Percentiles rank a stretch among this genome's conserved stretches.
Conservation (phyloP, 257 asterid genomes). For the Solanum infundibuliforme region DNA sequence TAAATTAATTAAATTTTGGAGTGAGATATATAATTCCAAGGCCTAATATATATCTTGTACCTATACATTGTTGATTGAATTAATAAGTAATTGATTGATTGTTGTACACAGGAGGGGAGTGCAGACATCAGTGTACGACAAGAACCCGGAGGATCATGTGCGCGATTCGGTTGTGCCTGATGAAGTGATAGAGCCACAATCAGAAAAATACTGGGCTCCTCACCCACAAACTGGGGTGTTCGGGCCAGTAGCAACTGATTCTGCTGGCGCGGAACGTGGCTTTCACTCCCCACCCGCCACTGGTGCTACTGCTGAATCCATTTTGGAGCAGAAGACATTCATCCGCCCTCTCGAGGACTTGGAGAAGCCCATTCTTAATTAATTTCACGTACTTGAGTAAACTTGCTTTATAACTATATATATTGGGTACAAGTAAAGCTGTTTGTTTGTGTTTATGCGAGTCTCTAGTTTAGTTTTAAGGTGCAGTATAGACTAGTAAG, state of each 20-base stretch:
- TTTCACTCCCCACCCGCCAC: neutral
- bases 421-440: neutral
- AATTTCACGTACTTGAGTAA: neutral
- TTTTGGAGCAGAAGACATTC: constrained; percentile 75
- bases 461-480: neutral
- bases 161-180: constrained; percentile 45
- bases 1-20: neutral
- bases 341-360: constrained; percentile 80
- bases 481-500: neutral
- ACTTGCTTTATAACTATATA: neutral
- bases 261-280: constrained; percentile 12
- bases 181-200: constrained; percentile 29
- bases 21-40: neutral
- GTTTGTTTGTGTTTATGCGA: neutral
- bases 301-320: constrained; percentile 25
- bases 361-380: constrained; percentile 43
- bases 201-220: constrained; percentile 69
- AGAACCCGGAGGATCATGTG: constrained; percentile 61
- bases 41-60: neutral
- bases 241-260: constrained; percentile 44
- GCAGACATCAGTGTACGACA: constrained; percentile 65
- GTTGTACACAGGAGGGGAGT: constrained; percentile 45
- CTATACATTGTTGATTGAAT: neutral
- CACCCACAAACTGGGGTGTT: constrained; percentile 86
- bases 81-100: neutral